These are phyloP conservation scores for Fagopyrum tataricum DNA, from an alignment of 148 eudicot species.

Conservation along the genomic window DNA sequence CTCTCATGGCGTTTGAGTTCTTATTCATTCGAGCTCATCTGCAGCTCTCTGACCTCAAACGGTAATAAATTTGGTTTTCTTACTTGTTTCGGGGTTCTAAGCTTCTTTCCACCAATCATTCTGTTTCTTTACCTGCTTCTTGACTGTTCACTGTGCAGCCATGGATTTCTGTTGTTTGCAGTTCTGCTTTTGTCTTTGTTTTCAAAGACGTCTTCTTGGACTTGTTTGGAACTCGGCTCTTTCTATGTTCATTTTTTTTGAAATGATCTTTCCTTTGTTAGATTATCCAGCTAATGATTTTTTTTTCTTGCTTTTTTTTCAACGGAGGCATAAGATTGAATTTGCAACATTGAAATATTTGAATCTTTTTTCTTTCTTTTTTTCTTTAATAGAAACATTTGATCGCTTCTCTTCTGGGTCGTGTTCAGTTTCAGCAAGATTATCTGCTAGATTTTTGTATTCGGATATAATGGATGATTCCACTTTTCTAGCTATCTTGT, in stretches of 20 bases:
- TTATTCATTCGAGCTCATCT: slow-evolving; percentile 19
- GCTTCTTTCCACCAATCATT: background rate
- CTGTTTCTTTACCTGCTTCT: background rate
- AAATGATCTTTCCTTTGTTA: background rate
- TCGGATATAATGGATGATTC: background rate
- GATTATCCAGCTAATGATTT: background rate
- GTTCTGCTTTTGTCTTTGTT: background rate
- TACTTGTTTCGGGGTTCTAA: background rate
- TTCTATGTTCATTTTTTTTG: background rate
- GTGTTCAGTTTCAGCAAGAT: background rate
- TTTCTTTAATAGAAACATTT: background rate
- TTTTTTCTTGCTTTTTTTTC: background rate
- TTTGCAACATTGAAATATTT: background rate
- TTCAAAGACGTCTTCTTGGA: background rate
- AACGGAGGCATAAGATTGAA: background rate
- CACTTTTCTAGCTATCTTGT: background rate
- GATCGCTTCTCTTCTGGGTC: background rate
- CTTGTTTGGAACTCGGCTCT: background rate
- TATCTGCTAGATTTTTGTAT: background rate
- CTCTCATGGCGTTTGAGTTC: slow-evolving; percentile 22
- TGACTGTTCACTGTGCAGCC: background rate
- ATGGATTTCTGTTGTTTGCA: background rate
- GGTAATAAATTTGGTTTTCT: slow-evolving; percentile 21
- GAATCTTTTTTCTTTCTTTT: background rate
- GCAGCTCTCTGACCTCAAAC: slow-evolving; percentile 23